Base-by-base conservation (phyloP, 2,329 filamentous ascomycete genomes). In the Coniochaeta prunicola region DNA sequence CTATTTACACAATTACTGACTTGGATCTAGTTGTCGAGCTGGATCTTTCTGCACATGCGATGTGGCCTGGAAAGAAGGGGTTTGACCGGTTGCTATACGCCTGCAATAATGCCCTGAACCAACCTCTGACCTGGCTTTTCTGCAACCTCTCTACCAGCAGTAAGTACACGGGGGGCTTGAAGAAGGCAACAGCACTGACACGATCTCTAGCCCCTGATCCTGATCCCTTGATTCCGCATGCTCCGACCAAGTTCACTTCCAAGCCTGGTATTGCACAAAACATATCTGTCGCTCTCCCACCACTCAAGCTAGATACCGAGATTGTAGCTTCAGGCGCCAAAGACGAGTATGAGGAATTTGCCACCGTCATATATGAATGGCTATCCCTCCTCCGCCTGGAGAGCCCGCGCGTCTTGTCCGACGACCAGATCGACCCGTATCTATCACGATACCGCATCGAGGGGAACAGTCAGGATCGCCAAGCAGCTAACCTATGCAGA, bases 31-130 rank as follows among this genome's bases (percentile, higher is more conserved):
- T 87, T 30, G 83, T 97, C 53, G 85, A 93, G 65, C 78, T 89
- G 56, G 87, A 97, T 60, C 80, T 99, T 30, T 83, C 87, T 19
- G 77, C 80, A 5, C 82, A 86, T 0, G 86, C 86, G 0, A 96
- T 96, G 90, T 71, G 91, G 8, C 87, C 86, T 58, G 92, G 92
- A 3, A 94, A 91, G 70, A 92, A 89, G 63, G 88, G 86, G 0
- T 96, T 96, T 67, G 87, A 92, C 62, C 80, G 91, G 53, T 76
- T 96, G 15, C 71, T 87, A 7, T 90, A 90, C 78, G 91, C 91
- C 15, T 91, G 87, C 70, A 87, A 88, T 65, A 90, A 91, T 62
- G 90, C 91, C 24, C 77, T 97, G 24, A 83, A 81, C 55, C 74
- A 79, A 50, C 84, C 87, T 1, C 67, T 87, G 24, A 83, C 83